Conservation (phyloP, 768 basidiomycete genomes). For the Glaciozyma martinii region DNA sequence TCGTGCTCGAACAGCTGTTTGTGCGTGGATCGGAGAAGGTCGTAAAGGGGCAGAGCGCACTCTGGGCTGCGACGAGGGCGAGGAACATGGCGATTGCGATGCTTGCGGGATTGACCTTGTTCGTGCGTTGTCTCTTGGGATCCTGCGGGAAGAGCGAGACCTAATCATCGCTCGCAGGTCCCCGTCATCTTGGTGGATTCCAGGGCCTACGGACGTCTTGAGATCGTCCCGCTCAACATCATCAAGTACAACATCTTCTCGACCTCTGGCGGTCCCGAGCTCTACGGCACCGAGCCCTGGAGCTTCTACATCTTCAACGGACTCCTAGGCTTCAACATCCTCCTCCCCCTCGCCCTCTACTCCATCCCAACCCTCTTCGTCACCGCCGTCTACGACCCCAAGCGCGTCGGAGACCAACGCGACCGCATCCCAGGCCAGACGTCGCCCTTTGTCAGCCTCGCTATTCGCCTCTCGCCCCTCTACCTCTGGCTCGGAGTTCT, state of each 20-base stretch:
- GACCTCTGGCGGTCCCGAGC: constrained; percentile 59
- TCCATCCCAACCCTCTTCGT: constrained; percentile 69
- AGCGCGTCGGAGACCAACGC: constrained; percentile 58
- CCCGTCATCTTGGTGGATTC: constrained; percentile 78
- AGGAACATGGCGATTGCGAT: constrained; percentile 14
- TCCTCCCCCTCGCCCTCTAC: constrained; percentile 67
- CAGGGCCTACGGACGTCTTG: constrained; percentile 68
- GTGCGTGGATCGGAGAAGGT: constrained; percentile 16
- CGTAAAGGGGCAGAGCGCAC: constrained; percentile 43
- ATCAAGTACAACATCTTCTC: constrained; percentile 87
- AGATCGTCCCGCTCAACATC: constrained; percentile 86
- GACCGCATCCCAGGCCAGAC: constrained; percentile 37
- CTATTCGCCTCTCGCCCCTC: constrained; percentile 69
- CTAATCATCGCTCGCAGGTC: constrained; percentile 47
- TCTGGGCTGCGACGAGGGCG: constrained; percentile 38
- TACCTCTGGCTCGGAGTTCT: constrained; percentile 85
- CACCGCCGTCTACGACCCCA: constrained; percentile 65
- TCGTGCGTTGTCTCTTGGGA: constrained; percentile 11
- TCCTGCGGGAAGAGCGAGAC: neutral
- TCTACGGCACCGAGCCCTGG: constrained; percentile 87
- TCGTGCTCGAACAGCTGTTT: constrained; percentile 72
- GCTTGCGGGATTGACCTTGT: constrained; percentile 5
- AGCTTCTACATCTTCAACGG: constrained; percentile 81
- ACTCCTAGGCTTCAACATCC: constrained; percentile 84
- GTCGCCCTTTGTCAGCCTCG: constrained; percentile 69